Evolutionary conservation across 2,329 filamentous ascomycete genomes (phyloP).

Genomic region (Colletotrichum godetiae): DNA sequence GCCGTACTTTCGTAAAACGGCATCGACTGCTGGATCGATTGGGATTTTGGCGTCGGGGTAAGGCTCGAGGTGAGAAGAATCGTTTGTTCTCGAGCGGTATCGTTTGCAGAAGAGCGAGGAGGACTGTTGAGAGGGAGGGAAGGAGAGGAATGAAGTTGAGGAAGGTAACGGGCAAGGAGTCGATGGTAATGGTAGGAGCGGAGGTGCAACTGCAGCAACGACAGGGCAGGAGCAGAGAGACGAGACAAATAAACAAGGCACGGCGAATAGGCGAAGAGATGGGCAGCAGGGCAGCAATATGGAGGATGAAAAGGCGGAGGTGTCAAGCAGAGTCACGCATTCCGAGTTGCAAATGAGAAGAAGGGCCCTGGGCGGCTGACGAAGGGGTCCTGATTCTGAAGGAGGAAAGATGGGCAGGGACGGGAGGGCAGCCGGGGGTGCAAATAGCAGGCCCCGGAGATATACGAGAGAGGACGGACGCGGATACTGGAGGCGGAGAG

Average conservation of each 20-base stretch:
- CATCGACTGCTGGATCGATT: neutral
- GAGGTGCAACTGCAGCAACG: neutral
- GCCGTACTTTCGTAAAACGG: neutral
- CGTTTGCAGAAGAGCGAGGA: neutral
- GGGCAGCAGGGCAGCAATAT: conserved; percentile 19
- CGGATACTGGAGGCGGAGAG: neutral
- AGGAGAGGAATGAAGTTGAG: neutral
- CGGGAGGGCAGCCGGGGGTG: conserved; percentile 6
- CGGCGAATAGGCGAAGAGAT: neutral
- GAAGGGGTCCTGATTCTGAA: conserved; percentile 6
- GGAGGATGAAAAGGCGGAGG: conserved; percentile 7
- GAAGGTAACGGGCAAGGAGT: no score
- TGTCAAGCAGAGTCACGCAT: conserved; percentile 28
- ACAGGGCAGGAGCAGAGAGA: neutral
- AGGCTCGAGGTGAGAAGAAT: neutral
- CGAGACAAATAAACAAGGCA: conserved; percentile 17
- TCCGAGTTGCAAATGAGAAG: conserved; percentile 28
- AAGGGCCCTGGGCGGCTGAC: conserved; percentile 10
- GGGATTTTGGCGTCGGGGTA: neutral
- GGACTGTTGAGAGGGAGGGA: neutral
- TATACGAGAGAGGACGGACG: conserved; percentile 1
- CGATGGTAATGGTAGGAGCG: neutral
- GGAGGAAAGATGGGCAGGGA: neutral
- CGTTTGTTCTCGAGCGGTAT: neutral
- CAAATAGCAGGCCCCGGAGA: conserved; percentile 1